A percentile compares a stretch with the other conserved stretches of the same genome.
These are phyloP conservation scores for Limnanthes douglasii DNA, from an alignment of 345 rosid genomes.

Conservation along the genomic window DNA sequence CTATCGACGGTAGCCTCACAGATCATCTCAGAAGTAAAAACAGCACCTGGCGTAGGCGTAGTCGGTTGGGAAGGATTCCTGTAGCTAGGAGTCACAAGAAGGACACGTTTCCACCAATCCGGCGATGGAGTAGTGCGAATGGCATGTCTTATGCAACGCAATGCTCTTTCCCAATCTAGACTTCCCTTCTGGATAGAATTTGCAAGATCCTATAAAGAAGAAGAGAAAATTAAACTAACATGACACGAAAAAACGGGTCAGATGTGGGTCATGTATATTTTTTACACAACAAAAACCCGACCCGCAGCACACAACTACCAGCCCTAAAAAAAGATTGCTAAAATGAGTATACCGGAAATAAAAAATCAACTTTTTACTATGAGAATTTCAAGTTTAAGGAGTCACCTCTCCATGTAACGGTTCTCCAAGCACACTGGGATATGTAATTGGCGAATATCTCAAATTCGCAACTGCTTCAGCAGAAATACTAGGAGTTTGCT, in stretches of 20 bases:
- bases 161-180: constrained; percentile 99
- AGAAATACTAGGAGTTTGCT: constrained; percentile 49
- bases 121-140: constrained; percentile 97
- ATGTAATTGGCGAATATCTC: constrained; percentile 85
- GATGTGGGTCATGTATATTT: constrained; percentile 5
- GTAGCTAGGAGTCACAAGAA: constrained; percentile 78
- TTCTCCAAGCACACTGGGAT: constrained; percentile 97
- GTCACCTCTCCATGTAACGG: constrained; percentile 94
- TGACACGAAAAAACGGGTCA: constrained; percentile 1
- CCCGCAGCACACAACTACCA: constrained; percentile 4
- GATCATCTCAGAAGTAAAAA: constrained; percentile 83
- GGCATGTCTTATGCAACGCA: constrained; percentile 92
- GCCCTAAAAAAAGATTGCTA: background rate
- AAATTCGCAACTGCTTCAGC: constrained; percentile 58
- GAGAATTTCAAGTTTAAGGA: constrained; percentile 6
- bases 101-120: constrained; percentile 99
- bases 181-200: constrained; percentile 81
- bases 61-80: constrained; percentile 48
- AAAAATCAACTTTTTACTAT: too few species aligned
- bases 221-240: constrained; percentile 5
- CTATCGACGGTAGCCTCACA: constrained; percentile 88
- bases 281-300: too few species aligned
- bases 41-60: constrained; percentile 87
- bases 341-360: too few species aligned
- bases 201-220: constrained; percentile 63